Percentiles rank a stretch among this genome's conserved stretches.
Evolutionary conservation across 345 rosid genomes (phyloP).

Genomic region (Erodium maritimum): DNA sequence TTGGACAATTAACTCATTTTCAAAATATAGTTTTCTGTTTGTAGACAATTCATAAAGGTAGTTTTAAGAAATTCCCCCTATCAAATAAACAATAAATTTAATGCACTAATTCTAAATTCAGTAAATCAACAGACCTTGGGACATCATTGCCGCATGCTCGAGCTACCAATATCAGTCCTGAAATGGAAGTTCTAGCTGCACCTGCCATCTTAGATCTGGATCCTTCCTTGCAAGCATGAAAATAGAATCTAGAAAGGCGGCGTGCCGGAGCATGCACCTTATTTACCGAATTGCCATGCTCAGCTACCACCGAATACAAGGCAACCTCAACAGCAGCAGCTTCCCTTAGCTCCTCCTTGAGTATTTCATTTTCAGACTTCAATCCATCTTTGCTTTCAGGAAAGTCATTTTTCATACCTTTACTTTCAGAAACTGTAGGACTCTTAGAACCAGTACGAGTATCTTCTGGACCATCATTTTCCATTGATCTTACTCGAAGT

Average conservation of each 20-base stretch:
- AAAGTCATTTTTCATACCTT: slow-evolving; percentile 15
- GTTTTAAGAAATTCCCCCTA: no score
- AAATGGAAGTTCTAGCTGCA: slow-evolving; percentile 65
- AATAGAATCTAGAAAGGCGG: slow-evolving; percentile 76
- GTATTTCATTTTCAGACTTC: slow-evolving; percentile 42
- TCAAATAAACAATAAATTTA: no score
- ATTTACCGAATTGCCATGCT: slow-evolving; percentile 73
- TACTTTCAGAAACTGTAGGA: slow-evolving; percentile 7
- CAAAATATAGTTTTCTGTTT: no score
- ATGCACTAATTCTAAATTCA: neutral
- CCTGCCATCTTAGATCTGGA: slow-evolving; percentile 40
- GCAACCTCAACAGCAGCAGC: slow-evolving; percentile 82
- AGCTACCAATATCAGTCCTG: slow-evolving; percentile 77
- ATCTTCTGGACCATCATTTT: slow-evolving; percentile 16
- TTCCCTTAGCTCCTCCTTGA: slow-evolving; percentile 84
- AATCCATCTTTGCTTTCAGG: slow-evolving; percentile 25
- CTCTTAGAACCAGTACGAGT: slow-evolving; percentile 3
- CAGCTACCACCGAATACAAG: slow-evolving; percentile 78
- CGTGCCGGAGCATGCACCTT: slow-evolving; percentile 90
- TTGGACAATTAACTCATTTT: no score
- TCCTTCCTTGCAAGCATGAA: slow-evolving; percentile 54
- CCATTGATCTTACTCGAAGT: slow-evolving; percentile 12
- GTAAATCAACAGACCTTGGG: slow-evolving; percentile 47
- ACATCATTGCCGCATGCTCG: slow-evolving; percentile 95
- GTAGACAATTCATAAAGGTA: no score